Evolutionary conservation across 116 monocot genomes (phyloP).

Genomic region (Iris pallida): DNA sequence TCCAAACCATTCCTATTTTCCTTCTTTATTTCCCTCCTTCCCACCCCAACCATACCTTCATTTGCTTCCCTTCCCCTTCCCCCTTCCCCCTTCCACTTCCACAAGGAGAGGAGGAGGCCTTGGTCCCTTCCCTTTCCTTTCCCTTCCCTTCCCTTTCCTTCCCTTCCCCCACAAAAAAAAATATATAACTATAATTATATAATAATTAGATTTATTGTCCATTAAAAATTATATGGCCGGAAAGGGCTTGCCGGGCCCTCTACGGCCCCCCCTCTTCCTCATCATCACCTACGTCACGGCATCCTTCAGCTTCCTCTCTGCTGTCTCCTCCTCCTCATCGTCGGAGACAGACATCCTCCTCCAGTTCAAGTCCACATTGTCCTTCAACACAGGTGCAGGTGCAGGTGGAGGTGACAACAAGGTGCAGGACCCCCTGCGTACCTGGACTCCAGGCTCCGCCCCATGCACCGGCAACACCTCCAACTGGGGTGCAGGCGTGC

Average conservation of each 20-base stretch:
- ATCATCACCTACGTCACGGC: neutral
- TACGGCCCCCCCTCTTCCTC: slow-evolving; percentile 1
- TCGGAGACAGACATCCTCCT: slow-evolving; percentile 20
- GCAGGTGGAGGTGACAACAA: neutral
- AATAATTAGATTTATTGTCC: neutral
- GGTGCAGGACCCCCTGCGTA: neutral
- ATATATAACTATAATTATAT: too few species aligned
- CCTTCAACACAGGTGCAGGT: neutral
- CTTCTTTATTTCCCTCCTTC: neutral
- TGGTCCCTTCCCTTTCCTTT: neutral
- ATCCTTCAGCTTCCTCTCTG: neutral
- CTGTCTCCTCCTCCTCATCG: neutral
- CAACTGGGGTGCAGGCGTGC: slow-evolving; percentile 18
- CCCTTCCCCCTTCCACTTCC: neutral
- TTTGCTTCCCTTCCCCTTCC: neutral
- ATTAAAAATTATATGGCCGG: neutral
- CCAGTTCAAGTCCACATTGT: slow-evolving; percentile 14
- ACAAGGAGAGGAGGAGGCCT: neutral
- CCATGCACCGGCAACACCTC: slow-evolving; percentile 14
- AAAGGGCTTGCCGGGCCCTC: neutral
- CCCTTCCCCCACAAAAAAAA: neutral
- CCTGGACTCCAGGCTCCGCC: slow-evolving; percentile 1
- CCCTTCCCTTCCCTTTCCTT: neutral
- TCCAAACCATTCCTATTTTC: neutral
- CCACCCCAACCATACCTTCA: neutral